phyloP scores from a whole-genome alignment of 768 basidiomycete species.

The Auricularia cornea region DNA sequence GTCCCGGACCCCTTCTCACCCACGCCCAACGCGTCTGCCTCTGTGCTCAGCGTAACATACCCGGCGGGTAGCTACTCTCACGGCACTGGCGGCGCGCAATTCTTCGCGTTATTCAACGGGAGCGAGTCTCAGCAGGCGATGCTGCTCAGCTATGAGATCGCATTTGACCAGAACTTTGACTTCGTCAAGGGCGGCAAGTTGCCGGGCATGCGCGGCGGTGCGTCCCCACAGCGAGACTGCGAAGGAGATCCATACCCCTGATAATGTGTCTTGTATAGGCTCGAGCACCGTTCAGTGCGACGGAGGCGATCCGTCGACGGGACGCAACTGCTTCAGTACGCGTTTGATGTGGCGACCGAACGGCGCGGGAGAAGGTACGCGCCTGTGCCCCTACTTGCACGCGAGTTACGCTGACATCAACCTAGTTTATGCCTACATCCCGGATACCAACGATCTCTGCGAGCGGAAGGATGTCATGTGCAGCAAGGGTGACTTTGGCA shows the following conservation, averaged over 20 bases:
- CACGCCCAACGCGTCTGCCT: constrained; percentile 16
- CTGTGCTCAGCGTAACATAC: constrained; percentile 55
- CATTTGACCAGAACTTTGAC: constrained; percentile 55
- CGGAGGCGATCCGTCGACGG: constrained; percentile 56
- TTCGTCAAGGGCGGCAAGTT: constrained; percentile 73
- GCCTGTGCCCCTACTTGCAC: background rate
- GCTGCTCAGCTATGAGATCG: constrained; percentile 67
- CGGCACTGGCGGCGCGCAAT: constrained; percentile 56
- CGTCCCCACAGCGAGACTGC: constrained; percentile 43
- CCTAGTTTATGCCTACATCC: constrained; percentile 81
- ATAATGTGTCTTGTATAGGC: background rate
- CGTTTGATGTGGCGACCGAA: constrained; percentile 67
- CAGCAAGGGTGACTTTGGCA: constrained; percentile 44
- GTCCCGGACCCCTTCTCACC: constrained; percentile 51
- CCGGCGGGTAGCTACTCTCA: constrained; percentile 51
- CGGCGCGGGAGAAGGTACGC: constrained; percentile 61
- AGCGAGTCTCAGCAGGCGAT: constrained; percentile 51
- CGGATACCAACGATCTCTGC: constrained; percentile 37
- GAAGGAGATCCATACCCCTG: too few species aligned
- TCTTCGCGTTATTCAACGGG: constrained; percentile 60
- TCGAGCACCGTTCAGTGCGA: constrained; percentile 33
- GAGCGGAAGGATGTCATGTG: constrained; percentile 2
- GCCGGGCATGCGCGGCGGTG: constrained; percentile 66
- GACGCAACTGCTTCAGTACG: constrained; percentile 62
- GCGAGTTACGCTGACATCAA: too few species aligned